Evolutionary conservation across 768 basidiomycete genomes (phyloP).

Genomic region (Pholiota microspora): DNA sequence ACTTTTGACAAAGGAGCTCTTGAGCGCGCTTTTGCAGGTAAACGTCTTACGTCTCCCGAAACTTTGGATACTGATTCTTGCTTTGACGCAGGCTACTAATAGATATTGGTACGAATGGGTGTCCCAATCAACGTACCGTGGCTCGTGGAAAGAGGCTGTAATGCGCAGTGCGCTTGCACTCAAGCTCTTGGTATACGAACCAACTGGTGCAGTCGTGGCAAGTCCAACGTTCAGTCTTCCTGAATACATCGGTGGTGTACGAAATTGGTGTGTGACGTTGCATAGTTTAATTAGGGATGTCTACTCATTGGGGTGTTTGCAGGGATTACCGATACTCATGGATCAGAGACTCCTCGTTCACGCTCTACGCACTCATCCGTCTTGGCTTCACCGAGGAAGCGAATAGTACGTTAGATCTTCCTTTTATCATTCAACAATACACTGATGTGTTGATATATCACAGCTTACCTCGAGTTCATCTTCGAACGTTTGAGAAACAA

Average conservation of each 20-base stretch:
- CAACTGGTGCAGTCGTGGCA: constrained; percentile 91
- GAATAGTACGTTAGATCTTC: constrained; percentile 49
- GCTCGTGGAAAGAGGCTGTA: constrained; percentile 95
- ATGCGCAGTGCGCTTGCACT: constrained; percentile 90
- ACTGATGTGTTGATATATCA: neutral
- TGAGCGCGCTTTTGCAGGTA: constrained; percentile 58
- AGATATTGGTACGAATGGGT: constrained; percentile 91
- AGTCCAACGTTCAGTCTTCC: constrained; percentile 95
- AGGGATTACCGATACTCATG: constrained; percentile 80
- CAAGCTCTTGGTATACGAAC: constrained; percentile 91
- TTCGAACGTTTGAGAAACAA: constrained; percentile 77
- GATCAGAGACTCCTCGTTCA: constrained; percentile 97
- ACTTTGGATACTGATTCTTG: neutral
- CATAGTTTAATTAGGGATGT: too few relatives aligned
- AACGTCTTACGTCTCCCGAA: neutral
- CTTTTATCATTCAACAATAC: neutral
- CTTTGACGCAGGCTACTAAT: constrained; percentile 53
- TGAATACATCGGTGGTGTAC: constrained; percentile 84
- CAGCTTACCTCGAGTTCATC: constrained; percentile 91
- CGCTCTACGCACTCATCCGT: constrained; percentile 89
- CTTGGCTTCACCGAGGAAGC: constrained; percentile 95
- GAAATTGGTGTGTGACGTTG: constrained; percentile 67
- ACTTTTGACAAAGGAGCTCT: constrained; percentile 61
- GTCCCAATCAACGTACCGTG: constrained; percentile 82
- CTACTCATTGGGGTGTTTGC: neutral